A percentile compares a stretch with the other conserved stretches of the same genome.
These are phyloP conservation scores for Cyathus striatus DNA, from an alignment of 768 basidiomycete genomes.

Conservation along the genomic window DNA sequence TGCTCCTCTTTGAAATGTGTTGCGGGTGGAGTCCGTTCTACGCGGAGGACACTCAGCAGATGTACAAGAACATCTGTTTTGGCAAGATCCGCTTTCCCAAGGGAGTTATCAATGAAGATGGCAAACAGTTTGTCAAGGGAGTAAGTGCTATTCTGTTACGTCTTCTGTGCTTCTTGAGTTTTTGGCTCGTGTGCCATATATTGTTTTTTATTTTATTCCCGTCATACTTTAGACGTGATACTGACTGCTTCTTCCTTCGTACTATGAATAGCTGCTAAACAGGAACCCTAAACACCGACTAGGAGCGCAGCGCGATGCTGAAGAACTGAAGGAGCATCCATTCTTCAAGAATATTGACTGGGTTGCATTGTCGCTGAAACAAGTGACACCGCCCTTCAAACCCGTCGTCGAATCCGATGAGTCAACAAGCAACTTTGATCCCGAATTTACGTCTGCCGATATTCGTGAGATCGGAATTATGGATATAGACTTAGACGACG, in stretches of 20 bases:
- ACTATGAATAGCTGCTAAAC: constrained; percentile 76
- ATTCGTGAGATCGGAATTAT: constrained; percentile 65
- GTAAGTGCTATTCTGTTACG: constrained; percentile 55
- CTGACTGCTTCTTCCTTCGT: constrained; percentile 12
- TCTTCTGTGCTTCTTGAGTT: constrained; percentile 6
- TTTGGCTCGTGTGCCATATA: constrained; percentile 4
- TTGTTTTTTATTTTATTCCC: constrained; percentile 4
- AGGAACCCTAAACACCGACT: constrained; percentile 97
- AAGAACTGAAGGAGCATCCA: constrained; percentile 91
- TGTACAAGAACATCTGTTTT: constrained; percentile 99
- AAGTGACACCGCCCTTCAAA: constrained; percentile 96
- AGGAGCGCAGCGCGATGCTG: constrained; percentile 86
- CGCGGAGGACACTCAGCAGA: constrained; percentile 98
- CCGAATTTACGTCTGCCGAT: constrained; percentile 94
- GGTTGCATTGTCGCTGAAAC: constrained; percentile 78
- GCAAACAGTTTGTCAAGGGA: constrained; percentile 98
- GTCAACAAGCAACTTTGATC: constrained; percentile 96
- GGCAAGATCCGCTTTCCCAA: constrained; percentile 98
- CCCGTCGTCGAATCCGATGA: constrained; percentile 98
- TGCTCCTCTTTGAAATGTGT: constrained; percentile 98
- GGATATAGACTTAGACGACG: constrained; percentile 48
- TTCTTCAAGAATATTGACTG: constrained; percentile 95
- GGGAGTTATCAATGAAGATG: constrained; percentile 94
- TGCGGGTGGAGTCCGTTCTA: constrained; percentile 99
- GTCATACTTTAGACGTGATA: not conserved